A percentile compares a stretch with the other conserved stretches of the same genome.
Evolutionary conservation across 179 eudicot species (phyloP).

Genomic region (Beta lomatogona): DNA sequence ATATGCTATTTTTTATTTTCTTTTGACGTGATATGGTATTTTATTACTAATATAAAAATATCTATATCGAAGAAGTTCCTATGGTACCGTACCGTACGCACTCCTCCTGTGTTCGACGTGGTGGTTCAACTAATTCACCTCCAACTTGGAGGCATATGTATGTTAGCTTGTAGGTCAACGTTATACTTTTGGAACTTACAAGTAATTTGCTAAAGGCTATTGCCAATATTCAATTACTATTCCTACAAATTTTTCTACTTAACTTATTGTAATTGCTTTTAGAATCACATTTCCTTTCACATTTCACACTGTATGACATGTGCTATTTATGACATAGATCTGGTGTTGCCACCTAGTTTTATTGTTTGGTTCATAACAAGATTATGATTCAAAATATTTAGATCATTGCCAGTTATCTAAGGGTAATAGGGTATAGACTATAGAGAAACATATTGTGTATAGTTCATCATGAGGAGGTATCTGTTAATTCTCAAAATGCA

Average conservation of each 20-base stretch:
- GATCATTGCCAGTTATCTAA: neutral
- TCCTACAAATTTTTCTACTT: neutral
- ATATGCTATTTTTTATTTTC: no score
- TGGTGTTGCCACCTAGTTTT: neutral
- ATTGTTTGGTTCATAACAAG: neutral
- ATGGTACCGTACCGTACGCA: neutral
- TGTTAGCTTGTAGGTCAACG: constrained; percentile 7
- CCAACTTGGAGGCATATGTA: constrained; percentile 1
- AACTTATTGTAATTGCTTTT: neutral
- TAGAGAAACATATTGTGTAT: neutral
- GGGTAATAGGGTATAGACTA: no score
- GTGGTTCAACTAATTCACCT: constrained; percentile 19
- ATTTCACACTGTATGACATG: neutral
- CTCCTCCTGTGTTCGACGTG: neutral
- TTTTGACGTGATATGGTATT: no score
- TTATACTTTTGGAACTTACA: neutral
- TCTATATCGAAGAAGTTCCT: no score
- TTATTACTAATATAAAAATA: no score
- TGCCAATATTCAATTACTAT: neutral
- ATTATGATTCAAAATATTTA: no score
- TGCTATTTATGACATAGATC: constrained; percentile 6
- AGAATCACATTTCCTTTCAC: neutral
- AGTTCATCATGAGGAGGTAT: no score
- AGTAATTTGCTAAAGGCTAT: neutral
- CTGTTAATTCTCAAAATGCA: no score